These are phyloP conservation scores for Mortierella sp. DNA, from an alignment of 371 early-diverging fungal genomes.

Conservation along the genomic window DNA sequence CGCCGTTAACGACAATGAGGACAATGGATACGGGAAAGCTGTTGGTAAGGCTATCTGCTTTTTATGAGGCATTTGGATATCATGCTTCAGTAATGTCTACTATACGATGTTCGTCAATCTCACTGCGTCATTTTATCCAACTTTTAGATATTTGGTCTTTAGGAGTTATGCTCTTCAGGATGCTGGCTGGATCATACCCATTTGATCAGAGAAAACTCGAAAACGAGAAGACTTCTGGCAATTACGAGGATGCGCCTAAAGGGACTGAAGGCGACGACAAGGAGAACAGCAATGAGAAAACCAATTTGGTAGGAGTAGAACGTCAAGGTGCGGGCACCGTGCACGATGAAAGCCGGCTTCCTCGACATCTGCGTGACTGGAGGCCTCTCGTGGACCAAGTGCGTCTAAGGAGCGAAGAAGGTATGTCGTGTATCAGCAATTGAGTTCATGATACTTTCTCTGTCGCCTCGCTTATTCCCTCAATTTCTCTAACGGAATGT, in stretches of 20 bases:
- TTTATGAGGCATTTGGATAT: background rate
- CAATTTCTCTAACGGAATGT: background rate
- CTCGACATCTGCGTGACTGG: constrained; percentile 9
- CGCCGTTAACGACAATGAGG: constrained; percentile 10
- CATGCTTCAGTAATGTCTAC: background rate
- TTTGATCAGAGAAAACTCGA: background rate
- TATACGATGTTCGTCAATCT: background rate
- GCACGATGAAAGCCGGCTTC: background rate
- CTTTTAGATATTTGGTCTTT: constrained; percentile 42
- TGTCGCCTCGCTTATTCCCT: background rate
- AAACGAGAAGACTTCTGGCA: background rate
- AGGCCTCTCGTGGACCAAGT: constrained; percentile 9
- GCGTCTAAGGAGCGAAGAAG: constrained; percentile 23
- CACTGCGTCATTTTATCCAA: background rate
- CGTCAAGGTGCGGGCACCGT: background rate
- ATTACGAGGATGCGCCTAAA: background rate
- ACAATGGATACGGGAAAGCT: constrained; percentile 29
- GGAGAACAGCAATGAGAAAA: background rate
- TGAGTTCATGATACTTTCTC: too few relatives aligned
- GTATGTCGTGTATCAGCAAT: background rate
- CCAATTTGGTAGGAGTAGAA: background rate
- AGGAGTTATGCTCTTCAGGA: constrained; percentile 43
- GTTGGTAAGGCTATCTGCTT: constrained; percentile 21
- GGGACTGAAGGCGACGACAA: background rate
- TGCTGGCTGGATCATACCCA: constrained; percentile 31